Evolutionary conservation across 148 eudicot species (phyloP).

Genomic region (Euryodendron excelsum): DNA sequence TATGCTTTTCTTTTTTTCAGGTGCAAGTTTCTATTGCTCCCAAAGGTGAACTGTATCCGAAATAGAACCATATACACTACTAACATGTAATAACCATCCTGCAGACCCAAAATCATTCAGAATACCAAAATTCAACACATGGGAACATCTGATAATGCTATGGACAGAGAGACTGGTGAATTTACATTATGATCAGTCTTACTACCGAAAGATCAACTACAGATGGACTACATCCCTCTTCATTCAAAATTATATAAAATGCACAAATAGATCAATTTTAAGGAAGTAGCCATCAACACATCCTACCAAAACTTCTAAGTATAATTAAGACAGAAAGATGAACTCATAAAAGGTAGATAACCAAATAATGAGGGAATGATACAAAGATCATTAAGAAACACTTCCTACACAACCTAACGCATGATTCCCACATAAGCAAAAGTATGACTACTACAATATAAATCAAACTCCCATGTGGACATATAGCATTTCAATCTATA

Average conservation of each 20-base stretch:
- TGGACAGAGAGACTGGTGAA: not conserved
- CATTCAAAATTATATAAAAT: not conserved
- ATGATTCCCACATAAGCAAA: not conserved
- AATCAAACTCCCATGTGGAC: no score
- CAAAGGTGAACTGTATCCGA: not conserved
- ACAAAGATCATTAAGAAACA: not conserved
- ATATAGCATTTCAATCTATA: no score
- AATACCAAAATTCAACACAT: not conserved
- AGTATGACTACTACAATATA: not conserved
- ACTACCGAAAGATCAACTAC: not conserved
- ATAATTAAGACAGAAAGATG: not conserved
- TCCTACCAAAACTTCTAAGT: not conserved
- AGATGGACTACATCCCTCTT: not conserved
- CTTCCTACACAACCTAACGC: not conserved
- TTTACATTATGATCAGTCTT: not conserved
- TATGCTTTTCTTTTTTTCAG: not conserved
- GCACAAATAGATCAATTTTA: not conserved
- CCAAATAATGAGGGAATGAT: not conserved
- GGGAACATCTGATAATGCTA: no score
- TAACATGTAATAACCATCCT: not conserved
- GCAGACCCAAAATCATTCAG: not conserved
- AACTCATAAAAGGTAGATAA: not conserved
- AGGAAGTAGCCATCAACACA: not conserved
- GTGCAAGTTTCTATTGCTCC: not conserved
- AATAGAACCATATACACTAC: not conserved